A percentile compares a stretch with the other conserved stretches of the same genome.
Evolutionary conservation across 1,284 basidiomycete genomes (phyloP).

Genomic region (Heterobasidion occidentale): DNA sequence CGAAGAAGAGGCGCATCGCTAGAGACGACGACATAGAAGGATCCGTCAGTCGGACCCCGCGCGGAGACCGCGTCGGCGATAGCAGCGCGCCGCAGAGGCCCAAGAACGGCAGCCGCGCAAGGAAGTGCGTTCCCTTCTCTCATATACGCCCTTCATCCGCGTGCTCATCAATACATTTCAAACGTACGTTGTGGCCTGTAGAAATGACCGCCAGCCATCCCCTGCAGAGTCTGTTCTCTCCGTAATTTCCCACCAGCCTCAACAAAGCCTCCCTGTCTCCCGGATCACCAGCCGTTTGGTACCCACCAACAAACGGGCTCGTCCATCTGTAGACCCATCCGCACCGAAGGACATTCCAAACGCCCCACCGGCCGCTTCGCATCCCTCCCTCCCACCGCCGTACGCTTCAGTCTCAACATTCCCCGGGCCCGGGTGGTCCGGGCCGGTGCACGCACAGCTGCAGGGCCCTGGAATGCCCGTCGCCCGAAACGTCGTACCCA

Average conservation of each 20-base stretch:
- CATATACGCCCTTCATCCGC: neutral
- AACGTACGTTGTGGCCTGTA: conserved; percentile 14
- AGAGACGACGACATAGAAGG: conserved; percentile 12
- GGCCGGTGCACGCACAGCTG: conserved; percentile 47
- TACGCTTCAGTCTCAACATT: conserved; percentile 17
- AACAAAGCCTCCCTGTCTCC: conserved; percentile 13
- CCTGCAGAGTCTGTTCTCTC: conserved; percentile 69
- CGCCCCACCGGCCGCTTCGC: conserved; percentile 28
- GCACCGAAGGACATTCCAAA: conserved; percentile 26
- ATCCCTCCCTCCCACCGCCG: conserved; percentile 33
- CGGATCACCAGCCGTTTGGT: conserved; percentile 17
- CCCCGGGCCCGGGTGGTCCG: conserved; percentile 13
- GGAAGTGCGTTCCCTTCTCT: conserved; percentile 23
- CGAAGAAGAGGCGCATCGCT: conserved; percentile 10
- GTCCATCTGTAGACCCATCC: conserved; percentile 12
- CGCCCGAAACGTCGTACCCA: conserved; percentile 32
- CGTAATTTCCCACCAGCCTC: conserved; percentile 44
- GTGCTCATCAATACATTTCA: neutral
- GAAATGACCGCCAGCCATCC: conserved; percentile 55
- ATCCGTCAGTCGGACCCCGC: conserved; percentile 7
- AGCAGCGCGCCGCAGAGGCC: conserved; percentile 41
- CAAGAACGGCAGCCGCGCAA: conserved; percentile 20
- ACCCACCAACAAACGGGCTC: conserved; percentile 18
- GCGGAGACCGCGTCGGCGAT: conserved; percentile 11
- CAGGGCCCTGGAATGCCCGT: conserved; percentile 73